Base-by-base conservation (phyloP, 225 moss, liverwort and hornwort genomes). In the Ulota crispa region DNA sequence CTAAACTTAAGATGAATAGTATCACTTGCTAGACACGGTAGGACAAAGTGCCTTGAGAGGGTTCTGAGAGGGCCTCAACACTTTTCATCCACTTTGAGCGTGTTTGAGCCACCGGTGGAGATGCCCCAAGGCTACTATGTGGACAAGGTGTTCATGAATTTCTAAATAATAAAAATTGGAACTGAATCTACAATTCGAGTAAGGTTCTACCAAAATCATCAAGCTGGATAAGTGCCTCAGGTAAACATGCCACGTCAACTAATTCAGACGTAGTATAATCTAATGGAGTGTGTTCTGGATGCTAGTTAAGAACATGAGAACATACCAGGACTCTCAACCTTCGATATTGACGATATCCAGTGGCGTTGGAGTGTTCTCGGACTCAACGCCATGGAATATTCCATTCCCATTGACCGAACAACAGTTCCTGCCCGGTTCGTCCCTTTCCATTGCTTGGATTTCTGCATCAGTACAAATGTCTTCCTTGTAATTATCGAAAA, bases 401-500 rank as follows among this genome's bases (percentile, higher is more conserved):
- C 87, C 82, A 65, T 86, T 86, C 5, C 82, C 84, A 75, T 84
- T 86, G 30, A 86, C 79, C 78, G 86, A 78, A 77, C 72, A 76
- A 63, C 75, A 84, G 23, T 72, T 82, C 65, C 10, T 70, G 24
- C 79, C 76, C 1, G 64, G 39, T 41, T 73, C 65, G 11, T 0
- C 42, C 7, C 31, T 47, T 20, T 24, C 57, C 37, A 69, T 70
- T 31, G 78, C 62, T 71, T 63, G 39, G 8, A 54, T 64, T 50
- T 88, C 69, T 13, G 19, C 15, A 26, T 41, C 14, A 23, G 34
- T 21, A 21, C 72, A 84, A 14, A 81, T 77, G 28, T 86, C 76
- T 77, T 86, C 92, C 81, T 87, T 31, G 81, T 87, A 87, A 52
- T 88, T 80, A 59, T 92, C 92, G 55, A 92, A 92, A 66, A 92